These are phyloP conservation scores for Alternaria burnsii DNA, from an alignment of 2,329 filamentous ascomycete genomes.

Conservation along the genomic window DNA sequence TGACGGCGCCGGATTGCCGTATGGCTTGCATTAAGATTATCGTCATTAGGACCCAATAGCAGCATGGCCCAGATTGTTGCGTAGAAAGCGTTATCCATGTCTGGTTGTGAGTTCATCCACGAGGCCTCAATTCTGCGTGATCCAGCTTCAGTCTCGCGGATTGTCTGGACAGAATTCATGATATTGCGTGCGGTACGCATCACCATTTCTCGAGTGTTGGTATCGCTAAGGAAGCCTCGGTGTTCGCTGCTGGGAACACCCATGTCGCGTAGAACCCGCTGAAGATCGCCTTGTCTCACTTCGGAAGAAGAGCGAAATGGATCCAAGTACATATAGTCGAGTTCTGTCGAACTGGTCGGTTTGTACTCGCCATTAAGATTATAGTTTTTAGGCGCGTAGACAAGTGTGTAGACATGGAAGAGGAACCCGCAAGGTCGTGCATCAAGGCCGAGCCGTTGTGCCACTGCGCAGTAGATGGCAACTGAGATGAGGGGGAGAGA, in stretches of 20 bases:
- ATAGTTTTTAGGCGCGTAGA: constrained; percentile 68
- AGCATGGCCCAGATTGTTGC: constrained; percentile 74
- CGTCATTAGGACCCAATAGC: constrained; percentile 49
- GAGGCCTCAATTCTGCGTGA: constrained; percentile 30
- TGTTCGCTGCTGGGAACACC: constrained; percentile 53
- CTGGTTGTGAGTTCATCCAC: constrained; percentile 46
- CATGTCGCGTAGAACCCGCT: constrained; percentile 65
- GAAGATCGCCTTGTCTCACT: constrained; percentile 67
- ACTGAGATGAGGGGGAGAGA: constrained; percentile 87
- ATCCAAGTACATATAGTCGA: constrained; percentile 78
- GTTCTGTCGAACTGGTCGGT: constrained; percentile 34
- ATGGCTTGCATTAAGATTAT: constrained; percentile 26
- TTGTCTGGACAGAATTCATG: constrained; percentile 71
- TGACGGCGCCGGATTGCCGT: constrained; percentile 58
- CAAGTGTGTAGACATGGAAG: constrained; percentile 83
- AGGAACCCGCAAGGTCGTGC: constrained; percentile 84
- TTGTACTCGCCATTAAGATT: constrained; percentile 58
- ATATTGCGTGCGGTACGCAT: constrained; percentile 84
- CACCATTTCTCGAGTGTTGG: constrained; percentile 72
- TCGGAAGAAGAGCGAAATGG: constrained; percentile 78
- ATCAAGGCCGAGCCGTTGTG: constrained; percentile 75
- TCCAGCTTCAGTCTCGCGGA: constrained; percentile 40
- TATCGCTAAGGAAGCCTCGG: constrained; percentile 68
- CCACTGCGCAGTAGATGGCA: constrained; percentile 85
- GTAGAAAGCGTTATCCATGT: constrained; percentile 72